Percentiles rank a stretch among this genome's conserved stretches.
These are phyloP conservation scores for Cyclotella sp. DNA, from an alignment of 108 stramenopile species.

Conservation along the genomic window DNA sequence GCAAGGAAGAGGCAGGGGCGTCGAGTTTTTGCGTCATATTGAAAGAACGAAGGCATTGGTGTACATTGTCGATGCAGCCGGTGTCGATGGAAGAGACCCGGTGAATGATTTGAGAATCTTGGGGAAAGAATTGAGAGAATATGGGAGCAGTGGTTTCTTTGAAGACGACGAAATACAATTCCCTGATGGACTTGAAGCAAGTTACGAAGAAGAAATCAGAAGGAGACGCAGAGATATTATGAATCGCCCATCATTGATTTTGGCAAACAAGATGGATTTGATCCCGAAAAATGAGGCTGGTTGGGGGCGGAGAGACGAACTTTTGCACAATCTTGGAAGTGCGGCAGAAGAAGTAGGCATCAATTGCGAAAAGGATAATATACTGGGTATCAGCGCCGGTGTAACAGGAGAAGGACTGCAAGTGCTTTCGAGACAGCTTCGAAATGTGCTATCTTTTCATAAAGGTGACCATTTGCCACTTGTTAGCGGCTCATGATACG, in stretches of 20 bases:
- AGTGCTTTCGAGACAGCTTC: slow-evolving; percentile 56
- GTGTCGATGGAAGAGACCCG: slow-evolving; percentile 77
- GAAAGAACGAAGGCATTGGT: slow-evolving; percentile 88
- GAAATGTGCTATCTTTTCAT: slow-evolving; percentile 15
- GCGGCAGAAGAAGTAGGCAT: slow-evolving; percentile 72
- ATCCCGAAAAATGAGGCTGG: slow-evolving; percentile 49
- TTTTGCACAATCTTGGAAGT: slow-evolving; percentile 48
- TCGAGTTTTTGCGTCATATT: slow-evolving; percentile 94
- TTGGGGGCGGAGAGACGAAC: slow-evolving; percentile 55
- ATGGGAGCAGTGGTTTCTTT: slow-evolving; percentile 60
- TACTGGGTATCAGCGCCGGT: slow-evolving; percentile 83
- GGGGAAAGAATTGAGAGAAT: slow-evolving; percentile 71
- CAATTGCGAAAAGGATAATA: slow-evolving; percentile 52
- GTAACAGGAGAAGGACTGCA: slow-evolving; percentile 82
- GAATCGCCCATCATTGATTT: slow-evolving; percentile 74
- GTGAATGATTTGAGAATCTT: slow-evolving; percentile 70
- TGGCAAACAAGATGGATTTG: slow-evolving; percentile 90
- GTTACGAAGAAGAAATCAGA: slow-evolving; percentile 40
- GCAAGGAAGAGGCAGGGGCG: slow-evolving; percentile 93
- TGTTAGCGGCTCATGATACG: no score
- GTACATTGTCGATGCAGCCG: slow-evolving; percentile 86
- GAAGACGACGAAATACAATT: slow-evolving; percentile 31
- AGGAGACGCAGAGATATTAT: slow-evolving; percentile 61
- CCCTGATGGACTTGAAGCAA: slow-evolving; percentile 11
- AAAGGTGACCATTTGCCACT: no score